Base-by-base conservation (phyloP, 2,329 filamentous ascomycete genomes). In the Aquanectria penicillioides region DNA sequence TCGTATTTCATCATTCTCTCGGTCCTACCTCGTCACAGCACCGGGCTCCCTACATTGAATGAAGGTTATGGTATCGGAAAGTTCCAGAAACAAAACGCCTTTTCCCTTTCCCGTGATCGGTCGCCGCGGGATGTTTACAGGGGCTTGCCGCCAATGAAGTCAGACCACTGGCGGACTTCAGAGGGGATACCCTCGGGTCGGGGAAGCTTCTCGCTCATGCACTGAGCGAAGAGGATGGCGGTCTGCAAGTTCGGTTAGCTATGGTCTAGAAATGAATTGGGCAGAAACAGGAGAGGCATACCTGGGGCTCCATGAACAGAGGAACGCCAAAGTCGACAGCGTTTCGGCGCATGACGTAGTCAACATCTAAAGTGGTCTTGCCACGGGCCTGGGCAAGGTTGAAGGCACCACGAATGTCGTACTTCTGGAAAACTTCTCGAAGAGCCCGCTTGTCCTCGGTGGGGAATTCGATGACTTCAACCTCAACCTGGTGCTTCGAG, bases 341-440 rank as follows among this genome's bases (percentile, higher is more conserved):
- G 74, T 99, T 99, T 75, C 95, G 88, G 72, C 95, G 88, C 94
- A 98, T 98, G 56, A 99, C 93, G 72, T 99, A 99, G 82, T 99
- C 94, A 73, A 96, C 92, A 74, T 99, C 95, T 61, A 91, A 81
- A 61, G 92, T 83, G 31, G 91, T 94, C 83, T 92, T 94, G 61
- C 89, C 95, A 73, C 94, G 86, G 68, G 86, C 87, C 78, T 90
- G 88, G 58, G 94, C 93, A 71, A 99, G 81, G 83, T 98, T 98
- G 85, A 99, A 99, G 61, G 93, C 92, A 71, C 95, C 95, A 58
- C 91, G 88, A 77, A 99, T 97, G 76, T 98, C 90, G 79, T 98
- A 93, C 85, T 97, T 97, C 85, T 94, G 82, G 81, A 99, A 99
- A 29, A 97, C 94, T 74, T 97, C 93, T 66, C 95, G 88, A 63